Percentiles rank a stretch among this genome's conserved stretches.
These are phyloP conservation scores for Aspergillus chevalieri DNA, from an alignment of 2,329 filamentous ascomycete species.

Conservation along the genomic window DNA sequence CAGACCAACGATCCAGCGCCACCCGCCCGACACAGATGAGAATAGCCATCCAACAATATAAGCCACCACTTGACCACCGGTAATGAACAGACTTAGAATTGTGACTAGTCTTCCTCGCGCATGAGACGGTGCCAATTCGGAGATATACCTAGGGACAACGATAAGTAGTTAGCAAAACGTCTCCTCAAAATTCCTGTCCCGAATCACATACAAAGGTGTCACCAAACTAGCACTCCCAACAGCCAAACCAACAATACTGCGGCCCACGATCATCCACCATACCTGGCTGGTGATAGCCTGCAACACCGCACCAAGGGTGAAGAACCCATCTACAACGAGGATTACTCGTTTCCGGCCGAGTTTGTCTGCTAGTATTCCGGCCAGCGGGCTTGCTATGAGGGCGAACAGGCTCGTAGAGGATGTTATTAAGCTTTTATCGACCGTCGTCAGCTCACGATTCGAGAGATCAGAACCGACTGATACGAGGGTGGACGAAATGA, in stretches of 20 bases:
- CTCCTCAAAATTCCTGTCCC: background rate
- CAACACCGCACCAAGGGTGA: slow-evolving; percentile 39
- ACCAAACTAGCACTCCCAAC: slow-evolving; percentile 61
- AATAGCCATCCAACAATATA: slow-evolving; percentile 79
- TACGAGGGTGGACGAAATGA: slow-evolving; percentile 56
- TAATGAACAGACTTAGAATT: slow-evolving; percentile 75
- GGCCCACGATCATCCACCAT: slow-evolving; percentile 42
- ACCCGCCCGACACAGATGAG: slow-evolving; percentile 56
- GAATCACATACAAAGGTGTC: slow-evolving; percentile 56
- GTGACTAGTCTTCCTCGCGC: slow-evolving; percentile 76
- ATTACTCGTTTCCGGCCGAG: slow-evolving; percentile 45
- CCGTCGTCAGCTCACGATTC: slow-evolving; percentile 42
- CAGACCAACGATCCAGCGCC: slow-evolving; percentile 88
- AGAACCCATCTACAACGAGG: slow-evolving; percentile 41
- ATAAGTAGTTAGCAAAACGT: slow-evolving; percentile 1
- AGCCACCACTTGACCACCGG: slow-evolving; percentile 79
- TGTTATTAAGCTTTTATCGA: slow-evolving; percentile 56
- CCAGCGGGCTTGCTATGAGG: slow-evolving; percentile 50
- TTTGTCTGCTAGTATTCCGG: slow-evolving; percentile 47
- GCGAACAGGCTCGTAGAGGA: slow-evolving; percentile 54
- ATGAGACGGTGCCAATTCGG: slow-evolving; percentile 71
- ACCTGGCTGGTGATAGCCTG: slow-evolving; percentile 38
- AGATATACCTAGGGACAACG: slow-evolving; percentile 57
- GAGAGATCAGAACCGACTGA: slow-evolving; percentile 51
- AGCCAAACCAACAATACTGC: slow-evolving; percentile 43